A percentile compares a stretch with the other conserved stretches of the same genome.
Conservation (phyloP, 352 stramenopile genomes). For the Phytophthora hybrid region DNA sequence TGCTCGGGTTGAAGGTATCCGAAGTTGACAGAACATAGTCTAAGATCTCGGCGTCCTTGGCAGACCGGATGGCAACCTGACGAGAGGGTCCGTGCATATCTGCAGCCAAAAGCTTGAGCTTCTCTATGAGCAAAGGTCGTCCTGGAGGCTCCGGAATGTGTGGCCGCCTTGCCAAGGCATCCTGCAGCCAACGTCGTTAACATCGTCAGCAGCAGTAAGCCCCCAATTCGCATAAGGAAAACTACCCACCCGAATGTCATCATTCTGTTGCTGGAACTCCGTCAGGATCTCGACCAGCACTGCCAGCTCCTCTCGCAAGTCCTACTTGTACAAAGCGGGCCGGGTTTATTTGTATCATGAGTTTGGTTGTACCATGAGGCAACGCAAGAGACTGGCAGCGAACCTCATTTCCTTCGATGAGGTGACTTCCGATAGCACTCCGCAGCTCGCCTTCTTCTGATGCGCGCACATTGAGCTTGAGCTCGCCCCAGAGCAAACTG, state of each 20-base stretch:
- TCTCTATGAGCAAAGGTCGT: constrained; percentile 71
- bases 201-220: not conserved
- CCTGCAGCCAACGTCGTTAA: constrained; percentile 40
- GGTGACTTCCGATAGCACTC: constrained; percentile 60
- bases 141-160: constrained; percentile 70
- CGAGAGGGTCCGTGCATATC: constrained; percentile 49
- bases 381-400: not conserved
- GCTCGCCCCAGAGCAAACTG: constrained; percentile 81
- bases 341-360: no score
- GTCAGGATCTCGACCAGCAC: constrained; percentile 78
- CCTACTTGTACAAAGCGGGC: constrained; percentile 28
- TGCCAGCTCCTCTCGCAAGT: constrained; percentile 63
- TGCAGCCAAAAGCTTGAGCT: constrained; percentile 70
- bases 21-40: constrained; percentile 60
- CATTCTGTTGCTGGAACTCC: constrained; percentile 85
- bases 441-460: constrained; percentile 76
- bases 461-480: constrained; percentile 53
- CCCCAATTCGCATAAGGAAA: not conserved
- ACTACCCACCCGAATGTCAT: constrained; percentile 67
- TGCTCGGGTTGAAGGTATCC: constrained; percentile 22
- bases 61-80: constrained; percentile 31
- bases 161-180: constrained; percentile 59
- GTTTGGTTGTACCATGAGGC: not conserved
- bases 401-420: constrained; percentile 78
- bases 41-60: constrained; percentile 65